These are phyloP conservation scores for Ophiostoma quercus DNA, from an alignment of 2,329 filamentous ascomycete species.

Conservation along the genomic window DNA sequence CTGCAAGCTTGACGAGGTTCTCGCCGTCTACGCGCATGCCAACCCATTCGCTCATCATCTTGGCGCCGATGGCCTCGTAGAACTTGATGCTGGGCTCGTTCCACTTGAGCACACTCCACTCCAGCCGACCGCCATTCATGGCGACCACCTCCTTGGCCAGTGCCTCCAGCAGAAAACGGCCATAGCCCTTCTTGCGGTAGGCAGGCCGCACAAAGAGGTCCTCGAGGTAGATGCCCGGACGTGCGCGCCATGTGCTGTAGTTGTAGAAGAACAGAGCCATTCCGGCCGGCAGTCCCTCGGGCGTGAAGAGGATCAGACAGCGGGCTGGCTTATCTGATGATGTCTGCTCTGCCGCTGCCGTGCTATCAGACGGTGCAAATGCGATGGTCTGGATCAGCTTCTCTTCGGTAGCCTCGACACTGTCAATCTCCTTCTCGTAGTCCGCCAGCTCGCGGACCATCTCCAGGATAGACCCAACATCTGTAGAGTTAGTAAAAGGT, in stretches of 20 bases:
- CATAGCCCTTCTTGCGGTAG: constrained; percentile 72
- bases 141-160: constrained; percentile 73
- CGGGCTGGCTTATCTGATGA: constrained; percentile 61
- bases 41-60: constrained; percentile 65
- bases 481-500: constrained; percentile 43
- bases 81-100: constrained; percentile 87
- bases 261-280: constrained; percentile 95
- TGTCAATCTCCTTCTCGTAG: constrained; percentile 73
- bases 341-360: constrained; percentile 49
- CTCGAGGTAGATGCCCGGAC: constrained; percentile 85
- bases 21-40: constrained; percentile 69
- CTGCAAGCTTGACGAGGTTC: constrained; percentile 55
- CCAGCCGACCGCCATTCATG: constrained; percentile 68
- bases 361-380: constrained; percentile 53
- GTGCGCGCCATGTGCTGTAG: constrained; percentile 89
- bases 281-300: constrained; percentile 51
- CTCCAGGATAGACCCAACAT: constrained; percentile 72
- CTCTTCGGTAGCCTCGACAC: constrained; percentile 72
- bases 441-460: constrained; percentile 81
- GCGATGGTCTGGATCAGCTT: constrained; percentile 70
- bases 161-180: constrained; percentile 65
- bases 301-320: constrained; percentile 61
- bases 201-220: constrained; percentile 76
- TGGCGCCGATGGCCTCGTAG: constrained; percentile 68
- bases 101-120: constrained; percentile 92